phyloP scores from a whole-genome alignment of 306 rosid species.

The Lotus japonicus region DNA sequence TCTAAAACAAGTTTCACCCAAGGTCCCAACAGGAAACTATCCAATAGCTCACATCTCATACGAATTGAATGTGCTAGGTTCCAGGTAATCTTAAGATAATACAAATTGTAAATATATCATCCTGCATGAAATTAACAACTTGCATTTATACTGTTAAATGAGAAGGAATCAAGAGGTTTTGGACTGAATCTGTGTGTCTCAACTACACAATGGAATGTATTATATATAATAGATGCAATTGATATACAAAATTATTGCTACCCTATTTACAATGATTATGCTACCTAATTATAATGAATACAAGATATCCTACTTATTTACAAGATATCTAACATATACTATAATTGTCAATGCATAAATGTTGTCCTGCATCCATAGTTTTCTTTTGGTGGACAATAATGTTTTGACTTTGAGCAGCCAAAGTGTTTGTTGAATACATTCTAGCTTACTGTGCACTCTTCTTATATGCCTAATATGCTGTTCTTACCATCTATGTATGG shows the following conservation, averaged over 20 bases:
- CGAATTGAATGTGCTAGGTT: constrained; percentile 89
- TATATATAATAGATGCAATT: no score
- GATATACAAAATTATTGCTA: no score
- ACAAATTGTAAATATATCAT: background rate
- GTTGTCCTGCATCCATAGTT: background rate
- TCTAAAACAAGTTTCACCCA: constrained; percentile 80
- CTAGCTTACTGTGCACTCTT: background rate
- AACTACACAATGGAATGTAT: no score
- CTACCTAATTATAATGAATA: no score
- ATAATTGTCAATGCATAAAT: background rate
- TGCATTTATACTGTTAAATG: no score
- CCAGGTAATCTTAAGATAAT: constrained; percentile 55
- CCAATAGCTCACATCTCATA: constrained; percentile 85
- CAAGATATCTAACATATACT: background rate
- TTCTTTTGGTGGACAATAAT: background rate
- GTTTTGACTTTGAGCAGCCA: background rate
- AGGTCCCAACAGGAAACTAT: constrained; percentile 80
- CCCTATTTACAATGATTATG: no score
- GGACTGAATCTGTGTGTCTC: no score
- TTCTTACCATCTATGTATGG: constrained; percentile 12
- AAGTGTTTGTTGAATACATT: background rate
- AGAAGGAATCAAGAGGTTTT: no score
- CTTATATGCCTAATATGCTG: background rate
- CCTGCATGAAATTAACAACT: no score
- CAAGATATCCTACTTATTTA: no score